Evolutionary conservation across 139 green algal species (phyloP).

Genomic region (Tetraselmis striata): DNA sequence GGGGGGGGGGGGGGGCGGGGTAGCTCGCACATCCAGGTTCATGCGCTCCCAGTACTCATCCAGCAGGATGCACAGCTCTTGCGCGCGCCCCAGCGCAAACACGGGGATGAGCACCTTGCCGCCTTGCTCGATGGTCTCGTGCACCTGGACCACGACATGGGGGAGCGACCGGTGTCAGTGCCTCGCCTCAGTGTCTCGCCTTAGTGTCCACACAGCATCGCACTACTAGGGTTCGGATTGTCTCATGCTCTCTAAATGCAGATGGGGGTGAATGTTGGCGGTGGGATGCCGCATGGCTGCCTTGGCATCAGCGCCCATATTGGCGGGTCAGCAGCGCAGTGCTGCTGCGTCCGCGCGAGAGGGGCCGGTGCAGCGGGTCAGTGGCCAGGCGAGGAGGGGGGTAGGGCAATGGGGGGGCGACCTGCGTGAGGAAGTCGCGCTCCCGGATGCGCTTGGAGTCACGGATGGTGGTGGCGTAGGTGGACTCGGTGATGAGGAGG

Average conservation of each 20-base stretch:
- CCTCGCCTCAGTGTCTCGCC: no score
- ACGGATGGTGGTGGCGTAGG: conserved; percentile 61
- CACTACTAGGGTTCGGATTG: no score
- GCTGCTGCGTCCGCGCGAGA: no score
- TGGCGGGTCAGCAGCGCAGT: no score
- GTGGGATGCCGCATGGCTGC: no score
- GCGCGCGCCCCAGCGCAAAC: conserved; percentile 42
- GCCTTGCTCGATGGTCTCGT: conserved; percentile 28
- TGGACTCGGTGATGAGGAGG: conserved; percentile 63
- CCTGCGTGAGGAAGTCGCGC: conserved; percentile 38
- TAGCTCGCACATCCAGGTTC: conserved; percentile 27
- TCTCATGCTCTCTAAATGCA: no score
- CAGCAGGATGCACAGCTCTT: conserved; percentile 71
- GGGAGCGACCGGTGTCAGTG: no score
- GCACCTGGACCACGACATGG: conserved; percentile 33
- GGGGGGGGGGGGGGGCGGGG: background rate
- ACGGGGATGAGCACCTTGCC: conserved; percentile 56
- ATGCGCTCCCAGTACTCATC: conserved; percentile 62
- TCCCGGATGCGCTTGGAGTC: conserved; percentile 44
- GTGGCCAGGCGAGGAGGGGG: background rate
- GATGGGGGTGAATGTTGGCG: no score
- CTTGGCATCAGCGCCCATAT: no score
- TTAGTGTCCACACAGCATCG: no score
- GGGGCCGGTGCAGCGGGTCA: no score
- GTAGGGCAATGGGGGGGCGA: background rate